Percentiles rank a stretch among this genome's conserved stretches.
Evolutionary conservation across 495 filamentous ascomycete genomes (phyloP).

Genomic region (Aspergillus olivimuriae): DNA sequence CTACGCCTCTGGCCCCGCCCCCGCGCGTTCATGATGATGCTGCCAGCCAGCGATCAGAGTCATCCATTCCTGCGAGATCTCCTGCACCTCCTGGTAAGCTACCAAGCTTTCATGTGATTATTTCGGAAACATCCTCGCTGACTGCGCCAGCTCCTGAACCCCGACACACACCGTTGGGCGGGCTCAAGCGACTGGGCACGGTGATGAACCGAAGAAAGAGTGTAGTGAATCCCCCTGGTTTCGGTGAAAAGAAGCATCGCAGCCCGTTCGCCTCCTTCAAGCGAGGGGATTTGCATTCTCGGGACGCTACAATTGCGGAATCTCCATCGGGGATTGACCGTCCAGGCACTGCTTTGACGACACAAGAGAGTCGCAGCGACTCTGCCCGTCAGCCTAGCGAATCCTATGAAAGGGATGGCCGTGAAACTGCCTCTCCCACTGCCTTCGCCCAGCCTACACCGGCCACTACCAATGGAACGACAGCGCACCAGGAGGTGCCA

Average conservation of each 20-base stretch:
- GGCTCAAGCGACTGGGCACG: conserved; percentile 69
- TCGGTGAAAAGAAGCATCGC: conserved; percentile 45
- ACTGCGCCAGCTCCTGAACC: conserved; percentile 27
- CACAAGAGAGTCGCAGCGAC: conserved; percentile 24
- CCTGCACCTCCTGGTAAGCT: conserved; percentile 40
- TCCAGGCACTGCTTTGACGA: conserved; percentile 32
- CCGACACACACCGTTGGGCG: conserved; percentile 38
- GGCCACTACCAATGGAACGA: conserved; percentile 25
- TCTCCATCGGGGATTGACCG: conserved; percentile 28
- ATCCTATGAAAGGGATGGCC: conserved; percentile 20
- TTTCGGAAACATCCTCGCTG: background rate
- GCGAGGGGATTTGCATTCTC: conserved; percentile 32
- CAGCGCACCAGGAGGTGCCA: conserved; percentile 13
- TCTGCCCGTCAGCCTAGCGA: conserved; percentile 27
- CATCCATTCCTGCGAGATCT: conserved; percentile 27
- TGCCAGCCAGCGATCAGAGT: conserved; percentile 51
- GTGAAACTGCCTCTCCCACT: conserved; percentile 15
- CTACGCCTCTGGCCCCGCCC: conserved; percentile 33
- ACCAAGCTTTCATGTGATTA: background rate
- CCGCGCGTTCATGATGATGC: conserved; percentile 47
- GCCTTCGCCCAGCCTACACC: conserved; percentile 17
- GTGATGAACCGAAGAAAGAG: conserved; percentile 63
- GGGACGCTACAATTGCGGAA: conserved; percentile 38
- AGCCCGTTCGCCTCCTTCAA: conserved; percentile 49
- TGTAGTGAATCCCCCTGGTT: conserved; percentile 32